phyloP scores from a whole-genome alignment of 106 monocot species.

The Chionographis japonica region DNA sequence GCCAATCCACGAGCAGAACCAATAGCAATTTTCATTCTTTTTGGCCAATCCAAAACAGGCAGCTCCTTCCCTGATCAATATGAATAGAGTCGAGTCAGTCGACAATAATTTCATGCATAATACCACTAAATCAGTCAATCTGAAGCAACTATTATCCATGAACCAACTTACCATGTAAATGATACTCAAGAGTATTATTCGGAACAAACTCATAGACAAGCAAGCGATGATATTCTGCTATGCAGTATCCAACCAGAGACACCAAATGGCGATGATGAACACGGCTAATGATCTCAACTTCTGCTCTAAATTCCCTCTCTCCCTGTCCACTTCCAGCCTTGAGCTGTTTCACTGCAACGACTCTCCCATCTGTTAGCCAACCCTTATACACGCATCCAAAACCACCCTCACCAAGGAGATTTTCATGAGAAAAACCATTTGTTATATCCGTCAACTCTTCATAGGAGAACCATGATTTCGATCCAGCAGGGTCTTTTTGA shows the following conservation, averaged over 20 bases:
- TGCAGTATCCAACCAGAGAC: slow-evolving; percentile 75
- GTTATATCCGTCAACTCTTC: slow-evolving; percentile 68
- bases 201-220: slow-evolving; percentile 85
- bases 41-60: slow-evolving; percentile 68
- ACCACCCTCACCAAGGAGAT: slow-evolving; percentile 79
- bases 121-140: not conserved
- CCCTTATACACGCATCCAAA: slow-evolving; percentile 92
- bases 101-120: no score
- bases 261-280: slow-evolving; percentile 86
- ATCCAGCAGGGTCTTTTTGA: slow-evolving; percentile 19
- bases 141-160: not conserved
- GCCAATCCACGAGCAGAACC: slow-evolving; percentile 83
- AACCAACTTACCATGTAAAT: slow-evolving; percentile 67
- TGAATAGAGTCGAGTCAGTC: not conserved
- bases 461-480: slow-evolving; percentile 54
- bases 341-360: slow-evolving; percentile 79
- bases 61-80: slow-evolving; percentile 28
- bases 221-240: slow-evolving; percentile 56
- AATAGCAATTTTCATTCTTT: slow-evolving; percentile 69
- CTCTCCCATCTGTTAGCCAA: slow-evolving; percentile 53
- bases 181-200: slow-evolving; percentile 80
- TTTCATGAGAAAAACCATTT: slow-evolving; percentile 51
- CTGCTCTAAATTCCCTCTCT: slow-evolving; percentile 89
- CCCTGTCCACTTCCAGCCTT: slow-evolving; percentile 84
- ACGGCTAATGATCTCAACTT: slow-evolving; percentile 86